Conservation (phyloP, 805 yeast genomes). For the Metschnikowia drakensbergensis region DNA sequence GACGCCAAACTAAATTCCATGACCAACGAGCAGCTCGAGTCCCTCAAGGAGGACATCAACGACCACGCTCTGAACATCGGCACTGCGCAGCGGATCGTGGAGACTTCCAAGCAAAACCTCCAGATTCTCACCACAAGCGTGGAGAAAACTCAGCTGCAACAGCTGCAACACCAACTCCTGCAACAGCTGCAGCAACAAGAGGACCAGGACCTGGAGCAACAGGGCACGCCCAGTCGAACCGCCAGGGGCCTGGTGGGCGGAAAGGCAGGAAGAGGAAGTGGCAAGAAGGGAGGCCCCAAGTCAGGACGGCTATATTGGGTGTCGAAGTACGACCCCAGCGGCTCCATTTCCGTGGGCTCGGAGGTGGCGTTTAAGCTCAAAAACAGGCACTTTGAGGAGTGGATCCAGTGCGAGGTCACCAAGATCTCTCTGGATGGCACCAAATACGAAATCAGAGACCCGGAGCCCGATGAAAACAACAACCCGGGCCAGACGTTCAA, state of each 20-base stretch:
- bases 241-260: conserved; percentile 9
- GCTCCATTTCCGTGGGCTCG: conserved; percentile 58
- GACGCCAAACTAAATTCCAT: conserved; percentile 26
- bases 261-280: conserved; percentile 13
- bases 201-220: conserved; percentile 7
- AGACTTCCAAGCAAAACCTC: conserved; percentile 44
- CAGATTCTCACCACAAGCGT: conserved; percentile 38
- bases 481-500: conserved; percentile 84
- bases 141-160: conserved; percentile 13
- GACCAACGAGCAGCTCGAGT: conserved; percentile 37
- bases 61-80: conserved; percentile 58
- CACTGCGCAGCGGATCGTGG: conserved; percentile 40
- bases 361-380: conserved; percentile 85
- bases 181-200: not conserved
- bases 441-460: conserved; percentile 86
- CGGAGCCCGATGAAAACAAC: conserved; percentile 93
- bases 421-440: conserved; percentile 70
- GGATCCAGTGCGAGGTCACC: conserved; percentile 94
- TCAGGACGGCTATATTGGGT: conserved; percentile 45
- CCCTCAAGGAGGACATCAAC: conserved; percentile 38
- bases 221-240: conserved; percentile 6
- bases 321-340: conserved; percentile 59
- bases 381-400: conserved; percentile 74
- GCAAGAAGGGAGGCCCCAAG: conserved; percentile 21
- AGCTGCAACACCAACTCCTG: conserved; percentile 6